These are phyloP conservation scores for Myriosclerotinia duriaeana DNA, from an alignment of 2,329 filamentous ascomycete species.

Conservation along the genomic window DNA sequence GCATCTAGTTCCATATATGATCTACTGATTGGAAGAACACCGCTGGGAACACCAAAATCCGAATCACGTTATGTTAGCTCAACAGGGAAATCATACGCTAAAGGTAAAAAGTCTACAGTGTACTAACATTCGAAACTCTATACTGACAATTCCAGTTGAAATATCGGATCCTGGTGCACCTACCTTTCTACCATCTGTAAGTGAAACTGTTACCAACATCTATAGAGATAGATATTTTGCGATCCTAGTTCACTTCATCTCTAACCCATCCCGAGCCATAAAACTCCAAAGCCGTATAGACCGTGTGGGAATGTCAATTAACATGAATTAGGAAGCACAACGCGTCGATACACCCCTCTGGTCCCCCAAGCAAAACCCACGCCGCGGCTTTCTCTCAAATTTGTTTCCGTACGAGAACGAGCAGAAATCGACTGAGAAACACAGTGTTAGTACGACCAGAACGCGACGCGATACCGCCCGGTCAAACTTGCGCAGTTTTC, in stretches of 20 bases:
- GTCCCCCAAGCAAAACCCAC: constrained; percentile 24
- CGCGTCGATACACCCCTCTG: constrained; percentile 40
- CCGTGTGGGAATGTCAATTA: neutral
- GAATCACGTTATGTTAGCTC: constrained; percentile 26
- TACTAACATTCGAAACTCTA: neutral
- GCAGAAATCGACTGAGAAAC: neutral
- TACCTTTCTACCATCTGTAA: constrained; percentile 38
- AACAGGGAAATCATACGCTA: constrained; percentile 28
- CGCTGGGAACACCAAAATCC: constrained; percentile 33
- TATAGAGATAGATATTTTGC: neutral
- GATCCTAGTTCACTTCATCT: neutral
- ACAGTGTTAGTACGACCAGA: neutral
- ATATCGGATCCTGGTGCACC: constrained; percentile 33
- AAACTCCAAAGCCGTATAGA: too few relatives aligned
- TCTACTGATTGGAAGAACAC: constrained; percentile 38
- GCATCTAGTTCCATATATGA: constrained; percentile 38
- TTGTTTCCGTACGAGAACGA: constrained; percentile 15
- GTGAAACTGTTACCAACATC: constrained; percentile 13
- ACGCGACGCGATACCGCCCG: constrained; percentile 1
- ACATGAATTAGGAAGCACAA: constrained; percentile 34
- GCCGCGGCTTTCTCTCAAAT: constrained; percentile 33
- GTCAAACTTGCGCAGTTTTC: neutral
- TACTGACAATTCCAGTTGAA: constrained; percentile 30
- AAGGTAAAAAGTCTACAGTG: constrained; percentile 25
- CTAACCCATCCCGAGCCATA: neutral